Evolutionary conservation across 1,284 basidiomycete species (phyloP).

Genomic region (Marasmius tenuissimus): DNA sequence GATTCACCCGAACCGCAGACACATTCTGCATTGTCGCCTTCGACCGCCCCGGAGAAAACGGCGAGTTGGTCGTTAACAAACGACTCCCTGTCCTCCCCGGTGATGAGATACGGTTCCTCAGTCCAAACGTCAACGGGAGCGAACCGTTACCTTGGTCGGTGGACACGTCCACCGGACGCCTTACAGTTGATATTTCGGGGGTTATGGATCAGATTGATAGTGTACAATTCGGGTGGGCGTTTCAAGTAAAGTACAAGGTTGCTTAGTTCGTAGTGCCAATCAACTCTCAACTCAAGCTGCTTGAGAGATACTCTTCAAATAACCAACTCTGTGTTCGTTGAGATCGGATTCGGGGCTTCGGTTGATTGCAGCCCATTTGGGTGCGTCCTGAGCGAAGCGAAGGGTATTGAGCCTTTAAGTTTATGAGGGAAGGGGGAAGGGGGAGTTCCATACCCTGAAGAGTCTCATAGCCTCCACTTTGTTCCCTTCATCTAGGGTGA

Average conservation of each 20-base stretch:
- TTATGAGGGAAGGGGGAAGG: not conserved
- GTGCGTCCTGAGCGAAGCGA: constrained; percentile 64
- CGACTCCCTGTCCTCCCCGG: not conserved
- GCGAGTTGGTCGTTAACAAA: not conserved
- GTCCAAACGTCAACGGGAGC: not conserved
- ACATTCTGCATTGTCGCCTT: constrained; percentile 2
- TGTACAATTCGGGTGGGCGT: constrained; percentile 17
- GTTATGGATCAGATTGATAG: not conserved
- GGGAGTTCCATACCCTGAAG: constrained; percentile 60
- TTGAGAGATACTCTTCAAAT: constrained; percentile 46
- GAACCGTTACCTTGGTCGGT: constrained; percentile 4
- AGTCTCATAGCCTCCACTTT: constrained; percentile 72
- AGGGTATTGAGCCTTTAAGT: not conserved
- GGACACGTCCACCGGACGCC: constrained; percentile 3
- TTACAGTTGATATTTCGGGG: constrained; percentile 12
- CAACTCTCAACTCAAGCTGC: too few relatives aligned
- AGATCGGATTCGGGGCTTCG: constrained; percentile 60
- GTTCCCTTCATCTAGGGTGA: constrained; percentile 75
- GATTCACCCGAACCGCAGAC: not conserved
- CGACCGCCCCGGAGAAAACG: not conserved
- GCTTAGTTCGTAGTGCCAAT: too few relatives aligned
- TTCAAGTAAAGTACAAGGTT: constrained; percentile 12
- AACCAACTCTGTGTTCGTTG: constrained; percentile 62
- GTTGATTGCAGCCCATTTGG: constrained; percentile 82
- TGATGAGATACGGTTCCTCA: not conserved